Conservation (phyloP, 1,139 yeast genomes). For the Debaryomyces coudertii region DNA sequence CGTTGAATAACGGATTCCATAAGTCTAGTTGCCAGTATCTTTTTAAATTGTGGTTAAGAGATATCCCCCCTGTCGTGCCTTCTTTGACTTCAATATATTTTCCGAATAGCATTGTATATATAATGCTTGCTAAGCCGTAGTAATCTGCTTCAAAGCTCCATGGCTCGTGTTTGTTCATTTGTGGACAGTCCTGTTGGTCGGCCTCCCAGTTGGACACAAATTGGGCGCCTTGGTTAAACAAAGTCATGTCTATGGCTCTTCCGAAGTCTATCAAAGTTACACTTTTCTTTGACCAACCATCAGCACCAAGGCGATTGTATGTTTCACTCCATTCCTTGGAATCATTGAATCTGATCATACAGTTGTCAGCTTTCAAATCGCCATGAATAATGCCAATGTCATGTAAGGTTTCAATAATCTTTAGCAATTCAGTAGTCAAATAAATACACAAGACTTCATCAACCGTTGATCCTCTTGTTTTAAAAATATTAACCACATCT, state of each 20-base stretch:
- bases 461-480: conserved; percentile 31
- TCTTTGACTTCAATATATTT: conserved; percentile 53
- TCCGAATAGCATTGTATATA: conserved; percentile 76
- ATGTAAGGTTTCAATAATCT: conserved; percentile 66
- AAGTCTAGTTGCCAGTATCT: conserved; percentile 77
- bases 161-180: conserved; percentile 60
- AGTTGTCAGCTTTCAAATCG: conserved; percentile 83
- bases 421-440: conserved; percentile 64
- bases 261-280: conserved; percentile 81
- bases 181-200: conserved; percentile 77
- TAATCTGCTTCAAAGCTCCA: conserved; percentile 90
- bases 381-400: conserved; percentile 74
- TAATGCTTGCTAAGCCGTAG: conserved; percentile 76
- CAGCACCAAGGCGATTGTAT: conserved; percentile 35
- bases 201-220: conserved; percentile 67
- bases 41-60: conserved; percentile 53
- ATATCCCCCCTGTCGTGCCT: conserved; percentile 27
- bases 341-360: conserved; percentile 65
- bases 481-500: conserved; percentile 64
- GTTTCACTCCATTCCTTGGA: conserved; percentile 24
- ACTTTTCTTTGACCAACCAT: conserved; percentile 60
- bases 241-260: conserved; percentile 70
- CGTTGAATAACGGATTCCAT: conserved; percentile 71
- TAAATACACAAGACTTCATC: conserved; percentile 71
- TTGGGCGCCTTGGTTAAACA: conserved; percentile 51